phyloP scores from a whole-genome alignment of 208 protist genomes.

The Trichomonas tenax region DNA sequence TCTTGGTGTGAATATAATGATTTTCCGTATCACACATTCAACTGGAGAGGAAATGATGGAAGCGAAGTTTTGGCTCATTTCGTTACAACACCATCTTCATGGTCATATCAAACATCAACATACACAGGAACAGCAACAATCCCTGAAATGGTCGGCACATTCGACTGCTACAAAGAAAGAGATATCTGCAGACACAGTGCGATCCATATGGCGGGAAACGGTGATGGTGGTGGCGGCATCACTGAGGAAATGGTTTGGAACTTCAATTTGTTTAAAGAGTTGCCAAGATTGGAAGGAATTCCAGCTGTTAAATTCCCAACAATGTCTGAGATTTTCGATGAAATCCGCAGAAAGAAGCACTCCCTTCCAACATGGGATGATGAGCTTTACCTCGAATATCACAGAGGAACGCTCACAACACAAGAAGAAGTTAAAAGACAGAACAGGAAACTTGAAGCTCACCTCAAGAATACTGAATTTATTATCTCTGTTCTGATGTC shows the following conservation, averaged over 20 bases:
- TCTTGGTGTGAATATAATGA: background rate
- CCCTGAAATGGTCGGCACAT: background rate
- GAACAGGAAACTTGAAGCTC: conserved; percentile 4
- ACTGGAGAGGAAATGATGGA: conserved; percentile 22
- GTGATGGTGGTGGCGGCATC: background rate
- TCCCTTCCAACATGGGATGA: background rate
- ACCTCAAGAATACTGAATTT: background rate
- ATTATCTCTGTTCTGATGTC: background rate
- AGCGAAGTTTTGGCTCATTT: conserved; percentile 13
- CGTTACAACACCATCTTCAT: background rate
- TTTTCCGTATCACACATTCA: background rate
- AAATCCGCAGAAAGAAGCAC: background rate
- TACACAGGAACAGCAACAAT: background rate
- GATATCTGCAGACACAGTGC: background rate
- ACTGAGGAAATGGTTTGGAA: background rate
- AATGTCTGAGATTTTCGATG: background rate
- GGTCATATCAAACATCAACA: background rate
- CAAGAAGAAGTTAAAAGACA: conserved; percentile 16
- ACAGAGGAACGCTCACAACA: conserved; percentile 23
- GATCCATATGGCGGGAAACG: background rate
- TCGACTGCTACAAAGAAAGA: background rate
- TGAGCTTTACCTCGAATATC: conserved; percentile 23
- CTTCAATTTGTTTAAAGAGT: background rate
- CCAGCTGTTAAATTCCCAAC: background rate
- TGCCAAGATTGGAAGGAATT: background rate